A percentile compares a stretch with the other conserved stretches of the same genome.
Conservation (phyloP, 495 filamentous ascomycete species). For the Lophiostoma macrostomum region DNA sequence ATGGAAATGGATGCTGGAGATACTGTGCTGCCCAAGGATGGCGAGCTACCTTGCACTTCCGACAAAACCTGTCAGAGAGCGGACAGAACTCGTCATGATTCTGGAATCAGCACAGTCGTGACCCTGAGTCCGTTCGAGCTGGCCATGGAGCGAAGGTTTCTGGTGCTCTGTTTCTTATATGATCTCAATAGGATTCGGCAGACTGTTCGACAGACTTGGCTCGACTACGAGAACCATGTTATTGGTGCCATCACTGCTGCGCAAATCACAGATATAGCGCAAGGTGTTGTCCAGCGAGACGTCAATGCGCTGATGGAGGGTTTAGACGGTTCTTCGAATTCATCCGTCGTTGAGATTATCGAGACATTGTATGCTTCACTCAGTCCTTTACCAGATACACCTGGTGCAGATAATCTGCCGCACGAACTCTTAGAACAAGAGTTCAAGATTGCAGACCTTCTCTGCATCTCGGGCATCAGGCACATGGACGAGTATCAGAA, state of each 20-base stretch:
- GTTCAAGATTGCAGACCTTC: too few relatives aligned
- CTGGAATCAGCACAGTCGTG: too few relatives aligned
- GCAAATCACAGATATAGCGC: constrained; percentile 9
- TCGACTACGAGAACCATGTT: constrained; percentile 1
- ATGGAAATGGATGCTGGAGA: too few relatives aligned
- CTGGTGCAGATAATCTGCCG: too few relatives aligned
- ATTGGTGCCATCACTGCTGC: constrained; percentile 1
- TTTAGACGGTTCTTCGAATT: not conserved
- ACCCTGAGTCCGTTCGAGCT: too few relatives aligned
- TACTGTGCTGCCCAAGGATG: too few relatives aligned
- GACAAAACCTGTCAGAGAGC: too few relatives aligned
- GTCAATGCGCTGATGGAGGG: not conserved
- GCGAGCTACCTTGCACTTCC: too few relatives aligned
- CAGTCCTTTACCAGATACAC: not conserved
- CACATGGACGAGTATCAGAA: not conserved
- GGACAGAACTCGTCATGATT: too few relatives aligned
- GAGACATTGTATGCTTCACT: not conserved
- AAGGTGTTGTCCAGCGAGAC: constrained; percentile 1
- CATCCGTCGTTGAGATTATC: not conserved
- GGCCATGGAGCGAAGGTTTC: constrained; percentile 6
- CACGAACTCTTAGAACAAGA: too few relatives aligned
- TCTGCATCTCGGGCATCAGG: not conserved
- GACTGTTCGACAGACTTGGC: not conserved
- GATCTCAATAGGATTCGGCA: constrained; percentile 4
- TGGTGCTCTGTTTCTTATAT: constrained; percentile 16